phyloP scores from a whole-genome alignment of 371 early-diverging fungal species.

The Lichtheimia corymbifera region DNA sequence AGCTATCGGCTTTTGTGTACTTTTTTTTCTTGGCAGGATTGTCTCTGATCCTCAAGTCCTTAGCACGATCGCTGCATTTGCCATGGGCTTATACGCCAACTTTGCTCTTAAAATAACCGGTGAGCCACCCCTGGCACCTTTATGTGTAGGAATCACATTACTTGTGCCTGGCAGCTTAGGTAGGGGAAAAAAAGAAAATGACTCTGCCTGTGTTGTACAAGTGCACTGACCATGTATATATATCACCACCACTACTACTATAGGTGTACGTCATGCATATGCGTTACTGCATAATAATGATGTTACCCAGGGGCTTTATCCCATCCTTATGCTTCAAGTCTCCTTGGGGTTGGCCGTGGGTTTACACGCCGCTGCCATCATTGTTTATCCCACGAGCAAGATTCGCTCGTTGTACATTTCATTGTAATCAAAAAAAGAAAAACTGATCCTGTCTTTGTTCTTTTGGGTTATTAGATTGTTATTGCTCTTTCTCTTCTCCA shows the following conservation, averaged over 20 bases:
- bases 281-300: constrained; percentile 39
- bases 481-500: background rate
- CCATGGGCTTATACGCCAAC: constrained; percentile 41
- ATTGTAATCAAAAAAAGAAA: constrained; percentile 24
- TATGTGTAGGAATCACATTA: constrained; percentile 47
- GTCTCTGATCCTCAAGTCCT: constrained; percentile 40
- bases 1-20: constrained; percentile 33
- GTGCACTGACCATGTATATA: background rate
- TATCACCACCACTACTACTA: too few relatives aligned
- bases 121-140: constrained; percentile 38
- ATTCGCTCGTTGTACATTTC: constrained; percentile 44
- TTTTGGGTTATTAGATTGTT: constrained; percentile 1
- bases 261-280: constrained; percentile 49
- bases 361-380: constrained; percentile 46
- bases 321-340: constrained; percentile 42
- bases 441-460: background rate
- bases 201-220: background rate
- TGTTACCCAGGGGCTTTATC: constrained; percentile 25
- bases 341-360: constrained; percentile 47
- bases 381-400: constrained; percentile 47
- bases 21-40: constrained; percentile 37
- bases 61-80: constrained; percentile 43
- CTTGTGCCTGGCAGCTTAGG: constrained; percentile 51
- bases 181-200: constrained; percentile 12
- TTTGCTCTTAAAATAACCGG: constrained; percentile 39